A percentile compares a stretch with the other conserved stretches of the same genome.
These are phyloP conservation scores for Melampsora larici-populina DNA, from an alignment of 1,284 basidiomycete genomes.

Conservation along the genomic window DNA sequence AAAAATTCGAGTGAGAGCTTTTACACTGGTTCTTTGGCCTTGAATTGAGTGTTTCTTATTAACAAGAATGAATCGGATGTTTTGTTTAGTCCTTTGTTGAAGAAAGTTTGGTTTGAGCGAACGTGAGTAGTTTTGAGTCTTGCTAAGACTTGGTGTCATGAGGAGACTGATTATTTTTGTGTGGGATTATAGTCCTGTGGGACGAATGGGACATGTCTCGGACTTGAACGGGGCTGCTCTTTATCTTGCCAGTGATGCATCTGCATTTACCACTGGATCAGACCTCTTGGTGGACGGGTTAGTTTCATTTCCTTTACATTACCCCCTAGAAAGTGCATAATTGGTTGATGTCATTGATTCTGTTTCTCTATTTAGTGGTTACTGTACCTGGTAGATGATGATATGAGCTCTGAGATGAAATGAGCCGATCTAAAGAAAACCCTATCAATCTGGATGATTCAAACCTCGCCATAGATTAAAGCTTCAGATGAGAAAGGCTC, in stretches of 20 bases:
- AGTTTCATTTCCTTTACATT: neutral
- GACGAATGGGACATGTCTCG: constrained; percentile 37
- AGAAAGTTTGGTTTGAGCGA: constrained; percentile 44
- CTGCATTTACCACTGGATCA: constrained; percentile 32
- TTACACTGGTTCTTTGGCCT: neutral
- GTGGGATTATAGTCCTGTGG: constrained; percentile 13
- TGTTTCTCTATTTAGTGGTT: constrained; percentile 14
- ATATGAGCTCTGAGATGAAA: too few relatives aligned
- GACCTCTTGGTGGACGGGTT: constrained; percentile 37
- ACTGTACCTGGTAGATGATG: constrained; percentile 24
- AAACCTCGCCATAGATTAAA: too few relatives aligned
- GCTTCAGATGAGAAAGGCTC: too few relatives aligned
- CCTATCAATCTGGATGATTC: too few relatives aligned
- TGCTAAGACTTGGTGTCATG: neutral
- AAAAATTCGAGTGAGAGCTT: constrained; percentile 43
- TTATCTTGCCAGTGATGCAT: constrained; percentile 34
- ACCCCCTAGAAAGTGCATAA: neutral
- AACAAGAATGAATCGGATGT: neutral
- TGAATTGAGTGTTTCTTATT: neutral
- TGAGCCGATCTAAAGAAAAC: too few relatives aligned
- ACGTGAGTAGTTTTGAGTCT: constrained; percentile 21
- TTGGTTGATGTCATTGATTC: neutral
- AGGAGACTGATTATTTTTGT: neutral
- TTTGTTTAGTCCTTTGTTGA: constrained; percentile 24
- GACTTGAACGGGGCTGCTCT: constrained; percentile 42